phyloP scores from a whole-genome alignment of 345 rosid species.

The Ricinus communis region DNA sequence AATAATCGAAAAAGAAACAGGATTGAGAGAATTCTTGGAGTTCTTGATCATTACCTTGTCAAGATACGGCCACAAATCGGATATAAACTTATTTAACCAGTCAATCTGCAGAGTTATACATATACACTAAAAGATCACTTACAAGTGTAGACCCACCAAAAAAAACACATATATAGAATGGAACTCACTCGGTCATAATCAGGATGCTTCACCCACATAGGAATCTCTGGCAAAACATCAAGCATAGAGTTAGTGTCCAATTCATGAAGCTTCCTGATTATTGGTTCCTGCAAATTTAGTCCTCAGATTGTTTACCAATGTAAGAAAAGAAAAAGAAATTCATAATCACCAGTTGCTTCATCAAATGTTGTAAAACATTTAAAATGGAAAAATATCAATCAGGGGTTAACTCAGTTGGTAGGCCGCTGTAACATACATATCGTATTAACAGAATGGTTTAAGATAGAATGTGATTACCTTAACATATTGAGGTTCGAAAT shows the following conservation, averaged over 20 bases:
- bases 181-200: constrained; percentile 46
- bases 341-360: no score
- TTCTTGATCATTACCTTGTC: constrained; percentile 34
- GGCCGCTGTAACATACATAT: no score
- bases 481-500: constrained; percentile 24
- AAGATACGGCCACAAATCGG: constrained; percentile 46
- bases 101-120: constrained; percentile 36
- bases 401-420: no score
- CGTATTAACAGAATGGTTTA: no score
- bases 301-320: no score
- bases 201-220: constrained; percentile 55
- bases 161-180: background rate
- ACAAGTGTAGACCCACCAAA: no score
- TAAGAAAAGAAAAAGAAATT: no score
- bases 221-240: constrained; percentile 42
- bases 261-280: constrained; percentile 34
- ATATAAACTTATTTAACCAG: constrained; percentile 44
- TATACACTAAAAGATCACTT: background rate
- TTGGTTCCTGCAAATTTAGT: constrained; percentile 38
- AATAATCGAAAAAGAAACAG: background rate
- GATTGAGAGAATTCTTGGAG: background rate
- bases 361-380: no score
- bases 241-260: constrained; percentile 36
- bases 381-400: no score
- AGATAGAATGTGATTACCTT: constrained; percentile 31